Percentiles rank a stretch among this genome's conserved stretches.
phyloP scores from a whole-genome alignment of 1,284 basidiomycete species.

The Porodaedalea pini region DNA sequence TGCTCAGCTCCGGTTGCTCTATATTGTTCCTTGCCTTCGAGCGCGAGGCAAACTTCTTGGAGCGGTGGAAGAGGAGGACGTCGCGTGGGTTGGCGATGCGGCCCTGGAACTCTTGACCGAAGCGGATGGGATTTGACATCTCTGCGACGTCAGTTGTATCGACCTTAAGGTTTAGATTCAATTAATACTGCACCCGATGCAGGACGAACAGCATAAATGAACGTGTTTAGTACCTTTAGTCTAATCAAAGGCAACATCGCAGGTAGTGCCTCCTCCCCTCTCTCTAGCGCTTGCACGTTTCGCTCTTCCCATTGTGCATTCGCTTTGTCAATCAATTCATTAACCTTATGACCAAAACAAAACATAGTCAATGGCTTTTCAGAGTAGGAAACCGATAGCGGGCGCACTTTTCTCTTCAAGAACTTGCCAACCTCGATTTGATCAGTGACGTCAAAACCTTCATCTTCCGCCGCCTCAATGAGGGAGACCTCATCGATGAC shows the following conservation, averaged over 20 bases:
- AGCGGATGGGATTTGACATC: slow-evolving; percentile 93
- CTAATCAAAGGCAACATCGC: slow-evolving; percentile 87
- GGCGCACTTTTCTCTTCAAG: slow-evolving; percentile 62
- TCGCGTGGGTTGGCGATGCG: slow-evolving; percentile 93
- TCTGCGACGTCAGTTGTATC: slow-evolving; percentile 87
- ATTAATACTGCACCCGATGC: background rate
- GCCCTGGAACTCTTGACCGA: slow-evolving; percentile 93
- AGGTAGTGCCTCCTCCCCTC: slow-evolving; percentile 65
- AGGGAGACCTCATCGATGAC: slow-evolving; percentile 85
- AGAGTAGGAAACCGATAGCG: too few species aligned
- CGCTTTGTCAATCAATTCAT: slow-evolving; percentile 75
- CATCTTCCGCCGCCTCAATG: slow-evolving; percentile 70
- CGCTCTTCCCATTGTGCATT: slow-evolving; percentile 77
- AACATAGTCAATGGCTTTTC: too few species aligned
- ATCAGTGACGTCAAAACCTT: slow-evolving; percentile 72
- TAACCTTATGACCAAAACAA: slow-evolving; percentile 49
- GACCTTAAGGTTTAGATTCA: slow-evolving; percentile 51
- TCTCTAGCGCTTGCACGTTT: slow-evolving; percentile 58
- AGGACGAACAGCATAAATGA: background rate
- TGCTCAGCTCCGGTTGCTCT: slow-evolving; percentile 70
- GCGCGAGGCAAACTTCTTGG: slow-evolving; percentile 60
- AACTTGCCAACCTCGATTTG: slow-evolving; percentile 80
- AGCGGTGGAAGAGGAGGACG: slow-evolving; percentile 84
- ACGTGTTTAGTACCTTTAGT: slow-evolving; percentile 55
- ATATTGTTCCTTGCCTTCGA: slow-evolving; percentile 44